Percentiles rank a stretch among this genome's conserved stretches.
Evolutionary conservation across 2,329 filamentous ascomycete genomes (phyloP).

Genomic region (Trichophyton mentagrophytes): DNA sequence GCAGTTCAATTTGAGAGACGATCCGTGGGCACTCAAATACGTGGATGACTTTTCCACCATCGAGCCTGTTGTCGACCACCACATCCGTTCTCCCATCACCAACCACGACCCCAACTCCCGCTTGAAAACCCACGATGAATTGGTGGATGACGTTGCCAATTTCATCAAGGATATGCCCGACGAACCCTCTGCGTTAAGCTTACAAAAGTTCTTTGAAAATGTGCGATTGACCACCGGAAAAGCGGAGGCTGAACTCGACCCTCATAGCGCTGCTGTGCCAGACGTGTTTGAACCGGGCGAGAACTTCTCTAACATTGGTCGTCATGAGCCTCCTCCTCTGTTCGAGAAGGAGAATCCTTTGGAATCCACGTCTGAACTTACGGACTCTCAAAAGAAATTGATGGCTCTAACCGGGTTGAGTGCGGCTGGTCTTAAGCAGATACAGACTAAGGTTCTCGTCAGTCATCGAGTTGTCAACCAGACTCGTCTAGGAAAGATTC

Average conservation of each 20-base stretch:
- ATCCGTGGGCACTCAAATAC: slow-evolving; percentile 61
- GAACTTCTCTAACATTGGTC: slow-evolving; percentile 17
- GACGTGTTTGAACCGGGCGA: slow-evolving; percentile 38
- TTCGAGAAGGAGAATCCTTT: slow-evolving; percentile 17
- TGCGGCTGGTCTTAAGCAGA: slow-evolving; percentile 24
- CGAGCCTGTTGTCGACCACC: slow-evolving; percentile 65
- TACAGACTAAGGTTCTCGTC: slow-evolving; percentile 63
- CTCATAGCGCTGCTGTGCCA: slow-evolving; percentile 39
- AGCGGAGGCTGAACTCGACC: slow-evolving; percentile 37
- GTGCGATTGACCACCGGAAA: slow-evolving; percentile 40
- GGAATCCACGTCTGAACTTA: slow-evolving; percentile 11
- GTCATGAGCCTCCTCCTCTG: slow-evolving; percentile 15
- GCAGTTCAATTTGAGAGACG: slow-evolving; percentile 58
- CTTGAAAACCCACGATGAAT: slow-evolving; percentile 51
- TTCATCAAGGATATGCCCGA: slow-evolving; percentile 35
- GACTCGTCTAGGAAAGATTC: slow-evolving; percentile 89
- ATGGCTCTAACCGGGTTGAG: slow-evolving; percentile 45
- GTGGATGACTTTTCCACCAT: slow-evolving; percentile 71
- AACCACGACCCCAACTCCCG: slow-evolving; percentile 45
- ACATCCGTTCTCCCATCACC: slow-evolving; percentile 38
- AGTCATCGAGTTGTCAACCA: slow-evolving; percentile 70
- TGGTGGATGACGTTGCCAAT: slow-evolving; percentile 44
- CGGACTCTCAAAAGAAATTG: slow-evolving; percentile 31
- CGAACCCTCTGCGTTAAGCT: slow-evolving; percentile 35
- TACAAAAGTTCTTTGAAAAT: slow-evolving; percentile 33